These are phyloP conservation scores for Cyberlindnera subsufficiens DNA, from an alignment of 805 yeast genomes.

Conservation along the genomic window DNA sequence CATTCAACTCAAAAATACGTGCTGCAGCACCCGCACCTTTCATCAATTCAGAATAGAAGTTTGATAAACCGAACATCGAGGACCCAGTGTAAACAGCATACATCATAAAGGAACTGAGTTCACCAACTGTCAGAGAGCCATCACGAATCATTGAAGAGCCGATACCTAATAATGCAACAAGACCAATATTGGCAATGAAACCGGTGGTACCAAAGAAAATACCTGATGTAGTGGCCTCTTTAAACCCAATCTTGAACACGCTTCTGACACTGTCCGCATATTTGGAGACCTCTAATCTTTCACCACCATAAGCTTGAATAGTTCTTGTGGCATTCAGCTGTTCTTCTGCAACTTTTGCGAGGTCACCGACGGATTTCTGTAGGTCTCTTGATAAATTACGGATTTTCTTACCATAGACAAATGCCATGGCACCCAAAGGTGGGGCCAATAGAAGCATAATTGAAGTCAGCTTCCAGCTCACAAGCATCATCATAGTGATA, in stretches of 20 bases:
- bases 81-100: constrained; percentile 91
- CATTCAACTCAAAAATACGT: constrained; percentile 81
- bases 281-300: constrained; percentile 65
- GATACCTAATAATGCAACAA: constrained; percentile 68
- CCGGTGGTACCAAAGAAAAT: constrained; percentile 74
- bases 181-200: constrained; percentile 74
- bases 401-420: constrained; percentile 76
- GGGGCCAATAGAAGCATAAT: constrained; percentile 80
- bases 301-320: constrained; percentile 88
- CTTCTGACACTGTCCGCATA: constrained; percentile 67
- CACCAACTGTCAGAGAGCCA: constrained; percentile 81
- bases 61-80: constrained; percentile 87
- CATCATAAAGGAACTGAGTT: constrained; percentile 88
- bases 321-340: constrained; percentile 80
- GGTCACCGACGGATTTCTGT: constrained; percentile 77
- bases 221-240: constrained; percentile 77
- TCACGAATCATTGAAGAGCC: constrained; percentile 78
- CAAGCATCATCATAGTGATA: constrained; percentile 84
- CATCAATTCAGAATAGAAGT: constrained; percentile 91
- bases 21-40: constrained; percentile 97
- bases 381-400: constrained; percentile 67
- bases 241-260: constrained; percentile 61
- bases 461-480: constrained; percentile 75
- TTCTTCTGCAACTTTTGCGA: constrained; percentile 90
- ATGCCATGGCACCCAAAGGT: constrained; percentile 72